Base-by-base conservation (phyloP, 345 rosid genomes). In the Eutrema heterophyllum region DNA sequence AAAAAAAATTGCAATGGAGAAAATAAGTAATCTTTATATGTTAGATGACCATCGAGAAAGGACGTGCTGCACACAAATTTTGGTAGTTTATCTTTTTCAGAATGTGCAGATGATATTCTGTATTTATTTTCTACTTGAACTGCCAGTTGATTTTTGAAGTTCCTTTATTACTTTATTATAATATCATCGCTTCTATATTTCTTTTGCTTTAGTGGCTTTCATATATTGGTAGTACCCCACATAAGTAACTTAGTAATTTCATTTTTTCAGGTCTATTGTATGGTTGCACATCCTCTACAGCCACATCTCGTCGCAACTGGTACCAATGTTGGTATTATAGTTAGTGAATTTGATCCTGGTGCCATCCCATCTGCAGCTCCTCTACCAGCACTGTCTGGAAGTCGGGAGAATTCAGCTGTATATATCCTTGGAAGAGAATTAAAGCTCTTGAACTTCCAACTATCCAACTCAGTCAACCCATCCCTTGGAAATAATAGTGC, bases 271-370 rank as follows among this genome's bases (percentile, higher is more conserved):
- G 98, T 92, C 57, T 92, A 90, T 79, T 92, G 98, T 77, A 95
- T 95, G 98, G 98, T 86, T 70, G 97, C 97, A 64, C 99, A 95
- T 87, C 85, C 94, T 71, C 84, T 95, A 52, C 99, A 95, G 84
- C 99, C 99, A 65, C 98, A 95, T 79, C 96, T 95, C 54, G 98
- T 95, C 53, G 99, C 92, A 63, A 84, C 96, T 66, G 99, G 99
- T 73, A 92, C 98, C 73, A 95, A 87, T 78, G 78, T 90, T 77
- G 99, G 99, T 82, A 84, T 95, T 77, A 92, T 95, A 80, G 78
- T 95, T 77, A 85, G 97, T 40, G 99, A 95, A 74, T 95, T 95
- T 85, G 99, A 95, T 87, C 77, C 94, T 72, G 90, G 82, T 70
- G 88, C 98, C 74, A 86, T 95, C 80, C 99, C 99, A 57, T 84